Evolutionary conservation across 2,329 filamentous ascomycete species (phyloP), one percentile per base, ranked within the genome.

Genomic region (Epichloe sylvatica): DNA sequence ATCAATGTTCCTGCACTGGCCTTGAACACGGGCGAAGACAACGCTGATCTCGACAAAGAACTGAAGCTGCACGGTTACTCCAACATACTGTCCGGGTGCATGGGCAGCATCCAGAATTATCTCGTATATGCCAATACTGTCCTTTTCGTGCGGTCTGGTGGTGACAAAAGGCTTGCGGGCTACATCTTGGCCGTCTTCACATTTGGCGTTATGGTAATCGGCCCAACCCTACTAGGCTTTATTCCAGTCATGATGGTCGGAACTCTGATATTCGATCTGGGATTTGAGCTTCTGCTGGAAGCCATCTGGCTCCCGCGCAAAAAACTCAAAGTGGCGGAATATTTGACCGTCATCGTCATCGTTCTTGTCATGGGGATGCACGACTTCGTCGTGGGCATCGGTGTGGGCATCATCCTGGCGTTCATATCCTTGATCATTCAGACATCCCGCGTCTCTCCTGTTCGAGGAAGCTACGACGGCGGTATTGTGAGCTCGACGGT

Each of bases 221-320:
- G 92, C 0, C 91, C 92, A 1, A 80, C 80, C 6, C 80, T 95
- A 52, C 92, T 98, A 59, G 91, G 91, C 1, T 97, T 81, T 60
- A 96, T 98, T 49, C 92, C 92, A 0, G 84, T 97, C 53, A 94
- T 95, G 81, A 90, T 98, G 65, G 92, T 98, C 3, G 92, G 90
- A 12, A 89, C 88, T 8, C 72, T 98, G 48, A 98, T 98, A 56
- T 98, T 95, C 63, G 80, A 94, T 53, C 80, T 98, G 13, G 92
- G 92, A 1, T 92, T 98, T 59, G 91, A 97, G 61, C 74, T 98
- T 34, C 75, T 97, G 52, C 71, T 86, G 51, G 92, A 98, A 65
- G 92, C 92, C 2, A 70, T 98, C 4, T 87, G 89, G 71, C 79
- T 86, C 51, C 94, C 92, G 0, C 86, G 87, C 63, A 89, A 89